Evolutionary conservation across 2,329 filamentous ascomycete species (phyloP).

Genomic region (Hypoxylon sp.): DNA sequence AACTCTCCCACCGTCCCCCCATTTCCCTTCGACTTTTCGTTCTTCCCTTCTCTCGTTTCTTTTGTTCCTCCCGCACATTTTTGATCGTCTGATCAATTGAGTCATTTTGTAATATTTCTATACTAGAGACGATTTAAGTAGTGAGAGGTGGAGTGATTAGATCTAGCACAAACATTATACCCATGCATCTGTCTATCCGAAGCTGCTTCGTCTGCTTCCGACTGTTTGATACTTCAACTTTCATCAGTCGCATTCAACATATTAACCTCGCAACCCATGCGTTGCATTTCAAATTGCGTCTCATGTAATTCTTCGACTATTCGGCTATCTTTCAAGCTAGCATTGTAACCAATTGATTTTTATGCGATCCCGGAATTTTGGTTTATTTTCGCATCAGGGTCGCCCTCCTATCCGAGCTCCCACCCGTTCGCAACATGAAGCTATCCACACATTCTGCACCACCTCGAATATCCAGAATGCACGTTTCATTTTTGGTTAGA

Average conservation of each 20-base stretch:
- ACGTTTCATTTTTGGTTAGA: slow-evolving; percentile 4
- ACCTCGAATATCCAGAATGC: slow-evolving; percentile 23
- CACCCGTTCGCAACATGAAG: slow-evolving; percentile 39
- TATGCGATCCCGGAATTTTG: slow-evolving; percentile 9
- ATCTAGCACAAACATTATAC: slow-evolving; percentile 33
- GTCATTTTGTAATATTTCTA: slow-evolving; percentile 38
- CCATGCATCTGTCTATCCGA: slow-evolving; percentile 14
- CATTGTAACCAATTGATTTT: slow-evolving; percentile 19
- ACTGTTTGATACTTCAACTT: slow-evolving; percentile 28
- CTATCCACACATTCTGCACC: slow-evolving; percentile 43
- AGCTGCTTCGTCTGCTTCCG: slow-evolving; percentile 31
- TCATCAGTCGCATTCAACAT: slow-evolving; percentile 41
- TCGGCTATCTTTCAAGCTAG: slow-evolving; percentile 26
- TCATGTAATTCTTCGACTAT: slow-evolving; percentile 27
- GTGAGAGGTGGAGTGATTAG: slow-evolving; percentile 28
- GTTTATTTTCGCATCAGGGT: not conserved
- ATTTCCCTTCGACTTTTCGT: slow-evolving; percentile 34
- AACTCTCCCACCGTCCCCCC: slow-evolving; percentile 37
- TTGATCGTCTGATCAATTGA: slow-evolving; percentile 41
- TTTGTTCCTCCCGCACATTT: slow-evolving; percentile 37
- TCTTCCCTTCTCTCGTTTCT: slow-evolving; percentile 42
- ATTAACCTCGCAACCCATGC: slow-evolving; percentile 28
- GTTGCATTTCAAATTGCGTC: slow-evolving; percentile 18
- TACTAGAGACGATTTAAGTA: slow-evolving; percentile 26
- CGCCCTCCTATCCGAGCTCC: slow-evolving; percentile 10